A percentile compares a stretch with the other conserved stretches of the same genome.
Evolutionary conservation across 2,329 filamentous ascomycete genomes (phyloP).

Genomic region (Fusarium oligoseptatum): DNA sequence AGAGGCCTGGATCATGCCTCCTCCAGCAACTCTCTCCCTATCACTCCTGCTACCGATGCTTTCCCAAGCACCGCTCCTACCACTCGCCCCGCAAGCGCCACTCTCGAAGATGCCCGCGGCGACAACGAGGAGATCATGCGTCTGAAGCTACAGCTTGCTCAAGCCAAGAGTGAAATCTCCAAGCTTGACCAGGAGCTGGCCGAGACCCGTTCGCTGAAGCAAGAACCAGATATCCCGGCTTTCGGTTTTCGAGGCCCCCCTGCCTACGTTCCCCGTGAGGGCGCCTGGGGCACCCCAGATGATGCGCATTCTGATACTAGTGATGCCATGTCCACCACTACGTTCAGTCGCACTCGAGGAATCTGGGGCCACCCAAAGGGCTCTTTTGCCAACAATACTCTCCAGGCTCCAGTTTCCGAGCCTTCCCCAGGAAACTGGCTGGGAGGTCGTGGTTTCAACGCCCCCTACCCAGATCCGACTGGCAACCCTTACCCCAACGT

Average conservation of each 20-base stretch:
- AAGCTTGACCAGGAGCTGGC: constrained; percentile 79
- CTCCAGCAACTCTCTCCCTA: constrained; percentile 70
- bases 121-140: constrained; percentile 72
- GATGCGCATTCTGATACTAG: constrained; percentile 70
- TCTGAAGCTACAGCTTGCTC: constrained; percentile 78
- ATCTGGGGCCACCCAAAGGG: constrained; percentile 69
- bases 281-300: constrained; percentile 66
- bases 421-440: constrained; percentile 60
- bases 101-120: constrained; percentile 57
- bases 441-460: constrained; percentile 55
- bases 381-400: constrained; percentile 50
- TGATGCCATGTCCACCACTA: constrained; percentile 65
- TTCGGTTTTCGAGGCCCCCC: constrained; percentile 42
- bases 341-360: constrained; percentile 66
- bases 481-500: constrained; percentile 50
- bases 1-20: constrained; percentile 61
- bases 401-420: constrained; percentile 54
- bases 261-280: constrained; percentile 53
- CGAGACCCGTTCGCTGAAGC: constrained; percentile 71
- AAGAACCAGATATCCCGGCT: constrained; percentile 56
- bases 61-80: constrained; percentile 63
- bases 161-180: constrained; percentile 77
- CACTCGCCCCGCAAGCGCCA: constrained; percentile 66
- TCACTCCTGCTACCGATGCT: constrained; percentile 71
- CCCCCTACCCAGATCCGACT: constrained; percentile 57